Conservation (phyloP, 2,329 filamentous ascomycete species). For the Didymella keratinophila region DNA sequence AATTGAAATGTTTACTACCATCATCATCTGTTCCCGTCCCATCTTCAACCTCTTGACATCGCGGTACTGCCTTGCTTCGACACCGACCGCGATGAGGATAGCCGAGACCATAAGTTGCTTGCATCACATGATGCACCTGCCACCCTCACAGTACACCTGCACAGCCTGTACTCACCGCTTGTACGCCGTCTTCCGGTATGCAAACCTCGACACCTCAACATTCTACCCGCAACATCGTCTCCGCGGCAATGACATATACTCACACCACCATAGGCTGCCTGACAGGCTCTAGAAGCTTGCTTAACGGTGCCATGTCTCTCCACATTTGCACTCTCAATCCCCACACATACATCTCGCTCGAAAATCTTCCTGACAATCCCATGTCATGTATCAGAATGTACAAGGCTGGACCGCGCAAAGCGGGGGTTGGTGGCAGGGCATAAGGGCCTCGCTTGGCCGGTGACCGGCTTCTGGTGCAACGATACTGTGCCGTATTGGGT, state of each 20-base stretch:
- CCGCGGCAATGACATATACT: not conserved
- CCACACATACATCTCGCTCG: slow-evolving; percentile 2
- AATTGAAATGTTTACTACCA: slow-evolving; percentile 14
- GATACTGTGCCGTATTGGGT: slow-evolving; percentile 9
- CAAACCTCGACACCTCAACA: slow-evolving; percentile 13
- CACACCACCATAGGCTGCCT: slow-evolving; percentile 8
- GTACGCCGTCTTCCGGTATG: slow-evolving; percentile 14
- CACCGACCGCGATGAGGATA: not conserved
- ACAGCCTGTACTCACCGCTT: slow-evolving; percentile 13
- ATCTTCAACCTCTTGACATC: not conserved
- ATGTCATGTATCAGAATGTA: slow-evolving; percentile 12
- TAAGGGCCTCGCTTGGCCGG: slow-evolving; percentile 16
- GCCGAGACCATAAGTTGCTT: not conserved
- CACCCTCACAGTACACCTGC: slow-evolving; percentile 5
- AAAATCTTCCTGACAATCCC: not conserved
- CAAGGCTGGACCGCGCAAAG: slow-evolving; percentile 14
- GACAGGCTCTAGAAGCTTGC: slow-evolving; percentile 5
- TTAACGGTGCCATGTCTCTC: slow-evolving; percentile 1
- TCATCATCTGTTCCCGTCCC: not conserved
- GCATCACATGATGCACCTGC: slow-evolving; percentile 12
- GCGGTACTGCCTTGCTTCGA: not conserved
- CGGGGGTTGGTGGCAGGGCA: slow-evolving; percentile 14
- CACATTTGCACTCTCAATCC: not conserved
- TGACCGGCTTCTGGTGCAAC: slow-evolving; percentile 11
- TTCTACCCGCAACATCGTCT: slow-evolving; percentile 10